Percentiles rank a stretch among this genome's conserved stretches.
These are phyloP conservation scores for Brassica napus DNA, from an alignment of 345 rosid genomes.

Conservation along the genomic window Da-Ae NC_063437.1:8058501-8059000, in stretches of 20 bases:
- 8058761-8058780: neutral
- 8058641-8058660: neutral
- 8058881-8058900: conserved; percentile 21
- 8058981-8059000: conserved; percentile 1
- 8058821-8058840: conserved; percentile 1
- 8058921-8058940: neutral
- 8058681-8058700: neutral
- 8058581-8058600: conserved; percentile 21
- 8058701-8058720: neutral
- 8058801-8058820: conserved; percentile 7
- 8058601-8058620: conserved; percentile 13
- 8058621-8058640: conserved; percentile 23
- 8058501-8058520: conserved; percentile 21
- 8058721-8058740: conserved; percentile 7
- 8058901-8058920: conserved; percentile 9
- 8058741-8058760: conserved; percentile 10
- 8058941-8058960: neutral
- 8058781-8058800: conserved; percentile 8
- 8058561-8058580: conserved; percentile 3
- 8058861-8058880: conserved; percentile 14
- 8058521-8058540: conserved; percentile 22
- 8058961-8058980: conserved; percentile 3
- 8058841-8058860: conserved; percentile 15
- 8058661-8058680: neutral
- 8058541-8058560: conserved; percentile 1